Evolutionary conservation across 139 green algal genomes (phyloP), one percentile per base, ranked within the genome.

Genomic region (Spirogloea muscicola): DNA sequence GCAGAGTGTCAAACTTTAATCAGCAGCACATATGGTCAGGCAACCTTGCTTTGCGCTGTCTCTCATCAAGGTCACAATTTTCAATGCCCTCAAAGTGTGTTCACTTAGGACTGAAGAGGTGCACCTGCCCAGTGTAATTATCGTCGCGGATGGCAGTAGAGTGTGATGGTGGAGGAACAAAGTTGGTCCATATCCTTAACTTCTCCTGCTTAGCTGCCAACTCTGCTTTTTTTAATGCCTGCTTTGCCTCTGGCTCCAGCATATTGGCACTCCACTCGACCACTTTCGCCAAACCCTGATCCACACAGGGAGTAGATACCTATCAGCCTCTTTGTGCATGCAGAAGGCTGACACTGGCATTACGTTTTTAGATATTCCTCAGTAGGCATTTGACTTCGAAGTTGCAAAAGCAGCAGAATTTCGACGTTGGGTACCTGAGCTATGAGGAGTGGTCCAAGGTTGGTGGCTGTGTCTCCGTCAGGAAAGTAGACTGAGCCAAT

Each of bases 201-300:
- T 83, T 80, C 27, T 82, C 62, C 66, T 87, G 74, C 86, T 96
- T 96, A 49, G 93, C 91, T 1, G 59, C 62, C 31, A 87, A 84
- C 84, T 98, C 94, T 37, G 90, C 79, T 49, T 93, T 85, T 0
- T 91, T 85, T 55, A 97, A 78, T 25, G 79, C 82, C 70, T 86
- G 79, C 16, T 84, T 86, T 9, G 84, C 88, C 3, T 43, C 63
- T 1, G 68, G 46, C 43, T 66, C 52, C 21, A 86, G 64, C 84
- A 97, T 90, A 48, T 81, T 83, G 25, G 91, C 72, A 33, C 81
- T 88, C 91, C 90, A 97, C 76, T 97, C 92, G 10, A 89, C 87
- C 10, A 83, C 58, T 79, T 90, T 76, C 25, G 74, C 82, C 16
- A 87, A 49, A 4, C 82, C 82, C 40, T 78, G 60, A 2, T 5